These are phyloP conservation scores for Blastobotrys muscicola DNA, from an alignment of 805 yeast species.

Conservation along the genomic window DNA sequence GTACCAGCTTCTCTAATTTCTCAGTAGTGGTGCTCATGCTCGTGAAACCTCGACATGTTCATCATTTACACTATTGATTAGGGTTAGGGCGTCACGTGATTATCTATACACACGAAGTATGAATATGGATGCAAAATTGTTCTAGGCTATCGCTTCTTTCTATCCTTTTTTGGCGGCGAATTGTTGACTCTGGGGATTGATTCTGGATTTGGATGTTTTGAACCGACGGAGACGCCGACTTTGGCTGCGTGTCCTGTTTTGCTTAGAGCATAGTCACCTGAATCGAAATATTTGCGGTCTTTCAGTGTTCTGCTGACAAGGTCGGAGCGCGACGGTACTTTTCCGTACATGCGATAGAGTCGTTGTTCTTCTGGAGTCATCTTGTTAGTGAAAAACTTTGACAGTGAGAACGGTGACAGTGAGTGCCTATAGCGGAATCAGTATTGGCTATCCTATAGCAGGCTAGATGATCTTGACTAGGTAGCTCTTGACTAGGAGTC, in stretches of 20 bases:
- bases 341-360: slow-evolving; percentile 73
- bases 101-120: background rate
- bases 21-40: slow-evolving; percentile 5
- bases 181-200: slow-evolving; percentile 14
- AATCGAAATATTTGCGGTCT: slow-evolving; percentile 86
- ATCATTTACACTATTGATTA: too few species aligned
- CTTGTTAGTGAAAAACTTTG: too few species aligned
- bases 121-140: background rate
- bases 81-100: too few species aligned
- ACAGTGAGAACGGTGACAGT: too few species aligned
- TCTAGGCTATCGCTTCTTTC: background rate
- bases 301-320: slow-evolving; percentile 59
- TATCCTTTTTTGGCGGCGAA: slow-evolving; percentile 1
- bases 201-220: slow-evolving; percentile 21
- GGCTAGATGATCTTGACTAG: too few species aligned
- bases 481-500: too few species aligned
- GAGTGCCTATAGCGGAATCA: too few species aligned
- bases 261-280: slow-evolving; percentile 86
- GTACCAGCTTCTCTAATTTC: slow-evolving; percentile 14
- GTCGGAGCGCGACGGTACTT: slow-evolving; percentile 72
- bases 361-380: slow-evolving; percentile 58
- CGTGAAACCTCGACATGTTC: too few species aligned
- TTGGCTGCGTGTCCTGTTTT: slow-evolving; percentile 28
- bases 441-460: too few species aligned
- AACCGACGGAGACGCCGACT: slow-evolving; percentile 25